phyloP scores from a whole-genome alignment of 257 asterid genomes.

The Apocynum venetum region DNA sequence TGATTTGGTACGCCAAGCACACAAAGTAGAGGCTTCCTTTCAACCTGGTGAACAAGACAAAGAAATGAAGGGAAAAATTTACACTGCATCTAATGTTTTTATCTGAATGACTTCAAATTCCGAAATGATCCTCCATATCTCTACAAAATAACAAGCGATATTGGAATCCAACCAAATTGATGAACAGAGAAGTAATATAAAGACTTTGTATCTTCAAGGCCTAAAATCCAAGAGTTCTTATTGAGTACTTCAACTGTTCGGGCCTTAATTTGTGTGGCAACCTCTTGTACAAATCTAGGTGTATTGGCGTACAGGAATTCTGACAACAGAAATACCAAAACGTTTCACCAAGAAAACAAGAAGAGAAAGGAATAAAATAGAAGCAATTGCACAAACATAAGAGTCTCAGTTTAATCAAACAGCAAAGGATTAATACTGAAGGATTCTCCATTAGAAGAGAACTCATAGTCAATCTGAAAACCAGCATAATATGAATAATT shows the following conservation, averaged over 20 bases:
- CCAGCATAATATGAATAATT: background rate
- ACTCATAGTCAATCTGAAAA: background rate
- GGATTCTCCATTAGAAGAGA: background rate
- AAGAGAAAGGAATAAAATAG: background rate
- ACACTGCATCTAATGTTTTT: background rate
- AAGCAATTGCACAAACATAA: background rate
- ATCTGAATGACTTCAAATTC: constrained; percentile 1
- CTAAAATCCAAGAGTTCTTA: background rate
- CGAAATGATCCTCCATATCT: background rate
- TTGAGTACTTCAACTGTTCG: background rate
- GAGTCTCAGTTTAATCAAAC: background rate
- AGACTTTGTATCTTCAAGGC: background rate
- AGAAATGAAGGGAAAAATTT: background rate
- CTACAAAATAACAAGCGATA: background rate
- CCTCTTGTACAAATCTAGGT: background rate
- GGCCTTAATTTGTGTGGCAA: background rate
- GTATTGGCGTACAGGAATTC: background rate
- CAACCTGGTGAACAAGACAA: constrained; percentile 46
- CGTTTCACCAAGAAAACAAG: background rate
- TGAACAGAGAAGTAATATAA: background rate
- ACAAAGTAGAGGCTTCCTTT: constrained; percentile 77
- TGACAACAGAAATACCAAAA: background rate
- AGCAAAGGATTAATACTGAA: background rate
- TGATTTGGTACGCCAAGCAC: constrained; percentile 93
- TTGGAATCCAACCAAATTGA: background rate